Evolutionary conservation across 306 rosid genomes (phyloP), one percentile per base, ranked within the genome.

Genomic region (Bauhinia variegata): DNA sequence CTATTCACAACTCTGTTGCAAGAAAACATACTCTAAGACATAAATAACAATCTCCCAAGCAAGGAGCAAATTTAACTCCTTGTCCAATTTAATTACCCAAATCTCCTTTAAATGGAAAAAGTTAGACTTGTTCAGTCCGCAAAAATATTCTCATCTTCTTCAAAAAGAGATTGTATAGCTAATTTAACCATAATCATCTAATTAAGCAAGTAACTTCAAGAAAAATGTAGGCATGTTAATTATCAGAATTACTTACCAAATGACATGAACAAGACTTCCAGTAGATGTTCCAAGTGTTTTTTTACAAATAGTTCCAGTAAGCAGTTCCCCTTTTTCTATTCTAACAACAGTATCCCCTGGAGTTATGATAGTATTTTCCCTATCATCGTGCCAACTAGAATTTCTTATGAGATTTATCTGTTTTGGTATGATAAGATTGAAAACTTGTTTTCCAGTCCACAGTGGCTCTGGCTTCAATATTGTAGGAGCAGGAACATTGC

Each of bases 371-470:
- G 95, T 92, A 80, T 70, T 58, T 80, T 93, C 99, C 42, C 81
- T 37, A 65, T 93, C 99, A 1, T 85, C 50, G 78, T 93, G 99
- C 99, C 99, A 93, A 12, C 96, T 88, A 72, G 97, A 85, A 75
- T 87, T 80, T 75, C 99, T 80, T 34, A 80, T 81, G 77, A 93
- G 93, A 80, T 93, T 93, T 49, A 93, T 93, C 67, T 73, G 96
- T 51, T 93, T 93, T 19, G 99, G 99, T 76, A 93, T 93, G 62
- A 93, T 93, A 71, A 93, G 97, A 75, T 93, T 93, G 60, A 93
- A 93, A 64, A 93, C 99, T 80, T 93, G 99, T 61, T 93, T 93
- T 65, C 99, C 99, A 23, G 99, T 93, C 99, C 99, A 93, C 67
- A 90, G 68, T 60, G 99, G 99, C 57, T 89, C 95, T 32, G 99